A percentile compares a stretch with the other conserved stretches of the same genome.
Evolutionary conservation across 768 basidiomycete species (phyloP).

Genomic region (Mycena pura): DNA sequence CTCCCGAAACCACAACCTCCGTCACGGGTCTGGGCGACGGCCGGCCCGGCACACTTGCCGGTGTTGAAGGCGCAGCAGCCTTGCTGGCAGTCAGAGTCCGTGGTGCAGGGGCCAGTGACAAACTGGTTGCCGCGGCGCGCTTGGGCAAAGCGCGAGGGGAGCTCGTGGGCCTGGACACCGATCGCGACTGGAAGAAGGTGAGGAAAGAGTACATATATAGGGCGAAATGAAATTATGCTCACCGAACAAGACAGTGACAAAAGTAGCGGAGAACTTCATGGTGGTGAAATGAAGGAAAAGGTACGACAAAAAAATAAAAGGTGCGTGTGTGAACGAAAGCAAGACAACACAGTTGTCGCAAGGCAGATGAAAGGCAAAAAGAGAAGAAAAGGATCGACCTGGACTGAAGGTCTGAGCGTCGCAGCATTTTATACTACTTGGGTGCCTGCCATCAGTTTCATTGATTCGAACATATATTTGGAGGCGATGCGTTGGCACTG

Average conservation of each 20-base stretch:
- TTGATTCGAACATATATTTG: no score
- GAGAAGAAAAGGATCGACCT: no score
- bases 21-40: background rate
- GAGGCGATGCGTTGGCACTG: no score
- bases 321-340: no score
- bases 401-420: no score
- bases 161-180: background rate
- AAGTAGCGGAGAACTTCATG: constrained; percentile 24
- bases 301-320: no score
- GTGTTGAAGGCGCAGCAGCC: constrained; percentile 5
- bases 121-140: constrained; percentile 10
- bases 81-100: constrained; percentile 13
- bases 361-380: no score
- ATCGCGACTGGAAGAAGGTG: background rate
- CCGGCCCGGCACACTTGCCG: constrained; percentile 6
- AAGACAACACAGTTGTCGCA: no score
- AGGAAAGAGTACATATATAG: background rate
- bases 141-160: constrained; percentile 5
- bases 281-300: no score
- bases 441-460: no score
- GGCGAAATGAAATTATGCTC: background rate
- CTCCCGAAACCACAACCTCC: constrained; percentile 1
- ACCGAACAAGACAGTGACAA: constrained; percentile 13
- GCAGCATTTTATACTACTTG: no score
- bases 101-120: constrained; percentile 6